Percentiles rank a stretch among this genome's conserved stretches.
phyloP scores from a whole-genome alignment of 2,329 filamentous ascomycete genomes.

The Colletotrichum navitas region DNA sequence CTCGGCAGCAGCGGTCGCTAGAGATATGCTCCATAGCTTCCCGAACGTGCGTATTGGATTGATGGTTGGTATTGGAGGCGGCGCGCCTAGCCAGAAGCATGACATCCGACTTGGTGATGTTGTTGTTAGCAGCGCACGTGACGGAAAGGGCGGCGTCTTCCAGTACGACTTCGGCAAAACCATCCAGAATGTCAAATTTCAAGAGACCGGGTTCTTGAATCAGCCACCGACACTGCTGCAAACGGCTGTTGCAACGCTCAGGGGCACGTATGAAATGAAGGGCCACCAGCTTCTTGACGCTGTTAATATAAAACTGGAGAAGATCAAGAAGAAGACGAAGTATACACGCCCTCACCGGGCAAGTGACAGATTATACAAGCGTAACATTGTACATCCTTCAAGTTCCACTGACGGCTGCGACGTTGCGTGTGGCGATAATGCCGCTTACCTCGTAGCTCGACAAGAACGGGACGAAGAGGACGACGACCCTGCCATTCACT shows the following conservation, averaged over 20 bases:
- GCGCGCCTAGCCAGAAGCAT: slow-evolving; percentile 3
- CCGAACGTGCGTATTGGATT: slow-evolving; percentile 24
- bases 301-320: not conserved
- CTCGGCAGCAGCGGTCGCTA: slow-evolving; percentile 43
- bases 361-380: not conserved
- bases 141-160: slow-evolving; percentile 14
- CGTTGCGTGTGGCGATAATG: not conserved
- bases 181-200: slow-evolving; percentile 23
- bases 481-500: slow-evolving; percentile 45
- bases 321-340: not conserved
- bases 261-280: not conserved
- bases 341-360: not conserved
- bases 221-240: slow-evolving; percentile 21
- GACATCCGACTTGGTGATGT: slow-evolving; percentile 40
- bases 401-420: not conserved
- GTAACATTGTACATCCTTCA: not conserved
- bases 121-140: slow-evolving; percentile 13
- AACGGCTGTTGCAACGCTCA: not conserved
- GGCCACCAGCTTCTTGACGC: not conserved
- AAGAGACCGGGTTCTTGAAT: slow-evolving; percentile 20
- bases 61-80: slow-evolving; percentile 32
- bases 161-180: slow-evolving; percentile 43
- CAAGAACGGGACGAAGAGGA: slow-evolving; percentile 20
- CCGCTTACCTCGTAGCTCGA: not conserved
- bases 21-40: slow-evolving; percentile 28